Base-by-base conservation (phyloP, 129 eudicot species). In the Logfia minima region DNA sequence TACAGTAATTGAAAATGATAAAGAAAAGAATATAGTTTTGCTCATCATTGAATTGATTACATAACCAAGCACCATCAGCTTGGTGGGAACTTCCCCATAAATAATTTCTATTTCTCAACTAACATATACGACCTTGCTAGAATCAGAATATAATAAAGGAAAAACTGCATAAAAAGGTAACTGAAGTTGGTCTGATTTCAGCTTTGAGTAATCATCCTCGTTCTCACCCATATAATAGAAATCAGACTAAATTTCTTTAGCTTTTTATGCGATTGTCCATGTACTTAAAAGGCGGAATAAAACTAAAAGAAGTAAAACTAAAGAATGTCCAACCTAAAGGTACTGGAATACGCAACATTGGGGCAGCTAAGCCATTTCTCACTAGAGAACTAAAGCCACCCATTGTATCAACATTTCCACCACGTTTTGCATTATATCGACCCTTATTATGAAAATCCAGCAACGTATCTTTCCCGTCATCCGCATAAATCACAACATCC, bases 341-440 rank as follows among this genome's bases (percentile, higher is more conserved):
- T 21, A 94, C 98, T 28, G 98, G 97, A 81, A 94, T 91, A 52
- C 97, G 92, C 81, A 94, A 78, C 6, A 89, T 64, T 8, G 97
- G 96, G 58, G 89, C 86, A 77, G 87, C 86, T 79, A 85, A 76
- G 52, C 98, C 97, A 65, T 87, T 75, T 48, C 84, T 85, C 75
- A 87, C 8, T 70, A 81, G 89, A 72, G 96, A 85, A 61, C 87
- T 85, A 79, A 91, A 80, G 32, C 85, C 91, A 55, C 98, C 96
- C 98, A 94, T 94, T 11, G 96, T 86, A 78, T 83, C 93, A 74
- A 91, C 98, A 82, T 91, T 94, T 66, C 98, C 98, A 7, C 98
- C 98, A 29, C 98, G 97, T 72, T 94, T 94, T 9, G 97, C 97
- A 70, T 81, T 91, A 68, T 76, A 86, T 37, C 90, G 85, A 63